These are phyloP conservation scores for Fagopyrum esculentum DNA, from an alignment of 148 eudicot species.

Conservation along the genomic window DNA sequence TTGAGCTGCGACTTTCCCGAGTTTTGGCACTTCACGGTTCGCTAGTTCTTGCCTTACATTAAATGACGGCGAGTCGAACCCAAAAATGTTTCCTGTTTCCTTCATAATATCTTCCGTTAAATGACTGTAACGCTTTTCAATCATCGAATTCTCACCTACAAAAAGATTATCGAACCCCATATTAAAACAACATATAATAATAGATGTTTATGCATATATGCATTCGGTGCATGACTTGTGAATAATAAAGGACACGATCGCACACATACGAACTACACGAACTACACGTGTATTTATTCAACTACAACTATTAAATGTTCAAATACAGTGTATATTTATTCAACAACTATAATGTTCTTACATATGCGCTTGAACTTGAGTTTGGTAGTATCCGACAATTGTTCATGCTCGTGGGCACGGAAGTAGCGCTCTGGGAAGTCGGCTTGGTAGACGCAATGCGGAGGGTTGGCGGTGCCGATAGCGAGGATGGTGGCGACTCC, in stretches of 20 bases:
- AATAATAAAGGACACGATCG: neutral
- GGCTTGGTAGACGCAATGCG: constrained; percentile 12
- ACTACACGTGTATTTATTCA: too few species aligned
- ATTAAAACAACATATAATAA: neutral
- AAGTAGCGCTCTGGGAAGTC: constrained; percentile 21
- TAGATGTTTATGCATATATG: neutral
- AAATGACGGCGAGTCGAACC: constrained; percentile 20
- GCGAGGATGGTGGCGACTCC: constrained; percentile 17
- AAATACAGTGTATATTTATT: too few species aligned
- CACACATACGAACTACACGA: too few species aligned
- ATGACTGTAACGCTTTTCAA: constrained; percentile 28
- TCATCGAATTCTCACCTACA: constrained; percentile 35
- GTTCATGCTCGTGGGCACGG: constrained; percentile 17
- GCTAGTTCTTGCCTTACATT: constrained; percentile 36
- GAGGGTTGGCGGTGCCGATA: constrained; percentile 20
- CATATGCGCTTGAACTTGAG: constrained; percentile 22
- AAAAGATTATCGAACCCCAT: neutral
- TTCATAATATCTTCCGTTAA: constrained; percentile 27
- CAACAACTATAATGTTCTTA: neutral
- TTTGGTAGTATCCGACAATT: neutral
- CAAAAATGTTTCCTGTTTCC: constrained; percentile 24
- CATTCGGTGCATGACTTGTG: neutral
- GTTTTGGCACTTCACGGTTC: constrained; percentile 30
- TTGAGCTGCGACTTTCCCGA: constrained; percentile 33
- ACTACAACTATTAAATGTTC: too few species aligned